Base-by-base conservation (phyloP, 306 rosid species). In the Quercus bicolor region DNA sequence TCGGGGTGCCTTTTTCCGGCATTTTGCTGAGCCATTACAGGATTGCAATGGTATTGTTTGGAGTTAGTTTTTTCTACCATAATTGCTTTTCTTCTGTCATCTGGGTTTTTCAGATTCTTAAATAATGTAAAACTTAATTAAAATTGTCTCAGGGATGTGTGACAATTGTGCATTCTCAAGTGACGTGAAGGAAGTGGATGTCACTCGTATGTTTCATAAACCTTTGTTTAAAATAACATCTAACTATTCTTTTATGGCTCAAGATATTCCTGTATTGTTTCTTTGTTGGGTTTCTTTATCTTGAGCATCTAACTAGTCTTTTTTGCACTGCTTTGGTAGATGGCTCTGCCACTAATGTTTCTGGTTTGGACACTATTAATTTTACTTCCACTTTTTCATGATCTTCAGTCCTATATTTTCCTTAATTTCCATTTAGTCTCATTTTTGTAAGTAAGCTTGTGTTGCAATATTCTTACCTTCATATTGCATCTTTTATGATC, bases 1-100 rank as follows among this genome's bases (percentile, higher is more conserved):
- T 68, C 90, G 95, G 78, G 84, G 85, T 86, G 94, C 92, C 71
- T 74, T 94, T 87, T 94, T 86, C 77, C 85, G 79, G 60, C 97
- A 94, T 83, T 94, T 94, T 88, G 93, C 97, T 48, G 98, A 94
- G 90, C 97, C 97, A 79, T 70, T 81, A 21, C 91, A 90, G 85
- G 98, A 94, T 68, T 93, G 96, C 90, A 89, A 89, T 81, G 98
- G 98, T 93, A 88, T 43, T n/a, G 68, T 74, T 73, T 37, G 43
- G 69, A 68, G 21, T 65, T 79, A 20, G 21, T 61, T 70, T 6
- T 48, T 31, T 1, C 43, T 73, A 51, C 43, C 75, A 68, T 76
- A 43, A 75, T 73, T 79, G 59, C 60, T 16, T 73, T 81, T 34
- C 21, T 57, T 48, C 19, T 55, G 45, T 10, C 16, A 48, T 43